Base-by-base conservation (phyloP, 371 early-diverging fungal genomes). In the Massospora cicadina region DNA sequence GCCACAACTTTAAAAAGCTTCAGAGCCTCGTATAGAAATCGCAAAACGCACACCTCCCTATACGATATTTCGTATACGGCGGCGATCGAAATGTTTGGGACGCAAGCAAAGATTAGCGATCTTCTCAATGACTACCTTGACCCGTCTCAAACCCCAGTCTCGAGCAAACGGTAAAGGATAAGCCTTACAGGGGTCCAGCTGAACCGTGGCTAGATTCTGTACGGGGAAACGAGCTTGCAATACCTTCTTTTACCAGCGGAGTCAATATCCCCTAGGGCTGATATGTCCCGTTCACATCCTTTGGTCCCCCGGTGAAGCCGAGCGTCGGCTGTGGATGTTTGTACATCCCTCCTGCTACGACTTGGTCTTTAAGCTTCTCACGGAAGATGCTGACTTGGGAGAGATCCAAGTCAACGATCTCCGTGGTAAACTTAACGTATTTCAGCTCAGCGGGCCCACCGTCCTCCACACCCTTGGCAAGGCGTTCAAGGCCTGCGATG, bases 1-100 rank as follows among this genome's bases (percentile, higher is more conserved):
- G 80, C 82, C 55, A 89, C 93, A 5, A 94, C 89, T 70, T 87
- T 86, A 57, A 91, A 94, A 72, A 83, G 87, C 62, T 77, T 81
- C 17, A 76, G 87, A 53, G 76, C 89, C 0, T 76, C 81, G 0
- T 91, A 86, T 72, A 75, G 89, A 21, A 85, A 92, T 0, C 85
- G 84, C 53, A 82, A 81, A 56, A 78, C 88, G 43, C 75, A 80
- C 24, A 82, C 83, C 13, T 77, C 86, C 33, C 67, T 86, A 0
- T 88, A 89, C 66, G 97, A 96, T 71, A 82, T 79, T 0, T 93
- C 94, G 23, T 96, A 89, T 68, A 74, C 74, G 60, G 74, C 76
- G 1, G 85, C 85, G 27, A 60, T 93, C 30, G 85, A 91, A 68
- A 23, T 95, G 3, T 67, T 66, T 0, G 95, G 96, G 54, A 28